phyloP scores from a whole-genome alignment of 208 protist genomes.

The Porcisia hertigi region DNA sequence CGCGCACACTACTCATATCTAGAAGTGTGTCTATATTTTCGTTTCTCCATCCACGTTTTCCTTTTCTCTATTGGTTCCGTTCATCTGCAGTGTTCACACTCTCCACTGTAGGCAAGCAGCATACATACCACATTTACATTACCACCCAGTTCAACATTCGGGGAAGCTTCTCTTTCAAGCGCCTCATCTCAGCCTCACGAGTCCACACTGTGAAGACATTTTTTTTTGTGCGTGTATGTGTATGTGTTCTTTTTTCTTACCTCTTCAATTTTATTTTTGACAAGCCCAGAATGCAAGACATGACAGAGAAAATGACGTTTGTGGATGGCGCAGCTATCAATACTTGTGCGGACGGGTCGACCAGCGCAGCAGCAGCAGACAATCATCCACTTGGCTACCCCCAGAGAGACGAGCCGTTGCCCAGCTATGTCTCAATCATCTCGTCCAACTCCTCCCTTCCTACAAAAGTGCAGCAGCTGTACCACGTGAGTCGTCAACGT shows the following conservation, averaged over 20 bases:
- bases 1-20: no score
- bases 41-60: no score
- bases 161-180: no score
- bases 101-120: background rate
- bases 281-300: conserved; percentile 19
- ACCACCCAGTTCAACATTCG: background rate
- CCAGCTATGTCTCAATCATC: conserved; percentile 45
- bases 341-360: background rate
- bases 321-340: conserved; percentile 22
- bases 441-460: conserved; percentile 16
- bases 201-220: no score
- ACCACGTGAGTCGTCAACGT: conserved; percentile 32
- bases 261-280: background rate
- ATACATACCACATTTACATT: background rate
- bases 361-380: background rate
- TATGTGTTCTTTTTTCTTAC: background rate
- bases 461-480: conserved; percentile 39
- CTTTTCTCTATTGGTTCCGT: background rate
- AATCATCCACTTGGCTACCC: conserved; percentile 1
- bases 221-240: no score
- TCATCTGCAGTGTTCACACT: background rate
- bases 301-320: conserved; percentile 38
- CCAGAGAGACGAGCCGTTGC: conserved; percentile 16
- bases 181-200: no score
- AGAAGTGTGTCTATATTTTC: no score